A percentile compares a stretch with the other conserved stretches of the same genome.
phyloP scores from a whole-genome alignment of 768 basidiomycete genomes.

The Mycena crocata region DNA sequence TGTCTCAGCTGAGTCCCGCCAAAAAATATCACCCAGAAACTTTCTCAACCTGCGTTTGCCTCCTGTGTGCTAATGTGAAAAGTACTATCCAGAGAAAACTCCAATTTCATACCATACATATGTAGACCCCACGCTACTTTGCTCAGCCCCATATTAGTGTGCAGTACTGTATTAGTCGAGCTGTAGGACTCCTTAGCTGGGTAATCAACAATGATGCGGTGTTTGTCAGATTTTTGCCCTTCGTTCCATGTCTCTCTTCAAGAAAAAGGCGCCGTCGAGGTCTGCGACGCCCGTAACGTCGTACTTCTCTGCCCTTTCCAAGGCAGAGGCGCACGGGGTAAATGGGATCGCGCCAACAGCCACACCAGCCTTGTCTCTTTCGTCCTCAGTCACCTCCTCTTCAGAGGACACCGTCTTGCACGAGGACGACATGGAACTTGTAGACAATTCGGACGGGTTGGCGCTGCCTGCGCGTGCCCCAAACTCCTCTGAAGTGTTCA shows the following conservation, averaged over 20 bases:
- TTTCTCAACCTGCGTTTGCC: too few species aligned
- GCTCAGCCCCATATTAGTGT: too few species aligned
- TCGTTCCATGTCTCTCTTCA: conserved; percentile 42
- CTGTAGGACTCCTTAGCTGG: too few species aligned
- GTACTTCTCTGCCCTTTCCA: conserved; percentile 68
- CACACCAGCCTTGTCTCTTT: conserved; percentile 79
- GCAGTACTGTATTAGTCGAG: too few species aligned
- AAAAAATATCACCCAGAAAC: too few species aligned
- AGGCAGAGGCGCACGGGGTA: conserved; percentile 68
- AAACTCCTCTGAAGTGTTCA: conserved; percentile 82
- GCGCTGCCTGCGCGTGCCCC: conserved; percentile 74
- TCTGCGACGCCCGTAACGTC: conserved; percentile 64
- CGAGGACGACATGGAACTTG: conserved; percentile 58
- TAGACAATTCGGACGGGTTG: conserved; percentile 65
- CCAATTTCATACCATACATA: too few species aligned
- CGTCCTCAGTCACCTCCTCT: conserved; percentile 75
- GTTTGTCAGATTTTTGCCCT: not conserved
- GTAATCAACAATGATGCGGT: too few species aligned
- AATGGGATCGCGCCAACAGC: conserved; percentile 60
- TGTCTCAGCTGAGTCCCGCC: too few species aligned
- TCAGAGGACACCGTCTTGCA: conserved; percentile 76
- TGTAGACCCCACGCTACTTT: too few species aligned
- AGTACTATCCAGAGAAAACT: too few species aligned
- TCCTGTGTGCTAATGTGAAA: too few species aligned
- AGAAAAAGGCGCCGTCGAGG: conserved; percentile 46